phyloP scores from a whole-genome alignment of 352 stramenopile genomes.

The Pythium dissimile region DNA sequence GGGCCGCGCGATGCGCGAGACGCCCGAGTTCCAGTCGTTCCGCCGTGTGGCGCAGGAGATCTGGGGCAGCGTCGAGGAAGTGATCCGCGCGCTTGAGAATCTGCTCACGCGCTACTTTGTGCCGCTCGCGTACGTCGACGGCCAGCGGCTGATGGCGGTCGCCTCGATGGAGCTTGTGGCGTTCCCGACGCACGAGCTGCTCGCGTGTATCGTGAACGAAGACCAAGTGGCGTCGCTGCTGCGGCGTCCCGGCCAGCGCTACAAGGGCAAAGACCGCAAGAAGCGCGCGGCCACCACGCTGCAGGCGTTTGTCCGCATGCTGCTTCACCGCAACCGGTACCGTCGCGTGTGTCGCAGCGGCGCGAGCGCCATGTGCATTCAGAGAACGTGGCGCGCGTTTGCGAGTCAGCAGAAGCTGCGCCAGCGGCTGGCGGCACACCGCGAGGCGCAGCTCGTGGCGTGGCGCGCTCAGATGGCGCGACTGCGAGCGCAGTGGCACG shows the following conservation, averaged over 20 bases:
- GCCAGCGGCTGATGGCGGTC: constrained; percentile 68
- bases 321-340: constrained; percentile 40
- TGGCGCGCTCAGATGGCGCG: constrained; percentile 50
- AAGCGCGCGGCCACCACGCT: constrained; percentile 63
- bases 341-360: constrained; percentile 33
- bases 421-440: constrained; percentile 30
- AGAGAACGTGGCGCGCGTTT: constrained; percentile 57
- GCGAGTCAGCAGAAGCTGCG: constrained; percentile 39
- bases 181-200: constrained; percentile 57
- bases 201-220: constrained; percentile 84
- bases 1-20: constrained; percentile 70
- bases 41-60: constrained; percentile 67
- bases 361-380: constrained; percentile 50
- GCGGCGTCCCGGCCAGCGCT: constrained; percentile 67
- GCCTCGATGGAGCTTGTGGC: constrained; percentile 54
- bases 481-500: constrained; percentile 48
- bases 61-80: constrained; percentile 78
- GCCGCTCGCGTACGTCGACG: constrained; percentile 83
- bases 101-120: constrained; percentile 83
- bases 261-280: constrained; percentile 69
- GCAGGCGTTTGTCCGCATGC: constrained; percentile 73
- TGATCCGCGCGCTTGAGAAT: constrained; percentile 65
- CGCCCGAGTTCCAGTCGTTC: constrained; percentile 87
- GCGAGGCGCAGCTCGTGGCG: constrained; percentile 30
- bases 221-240: constrained; percentile 76